A percentile compares a stretch with the other conserved stretches of the same genome.
Conservation (phyloP, 306 rosid genomes). For the Cicer arietinum region DNA sequence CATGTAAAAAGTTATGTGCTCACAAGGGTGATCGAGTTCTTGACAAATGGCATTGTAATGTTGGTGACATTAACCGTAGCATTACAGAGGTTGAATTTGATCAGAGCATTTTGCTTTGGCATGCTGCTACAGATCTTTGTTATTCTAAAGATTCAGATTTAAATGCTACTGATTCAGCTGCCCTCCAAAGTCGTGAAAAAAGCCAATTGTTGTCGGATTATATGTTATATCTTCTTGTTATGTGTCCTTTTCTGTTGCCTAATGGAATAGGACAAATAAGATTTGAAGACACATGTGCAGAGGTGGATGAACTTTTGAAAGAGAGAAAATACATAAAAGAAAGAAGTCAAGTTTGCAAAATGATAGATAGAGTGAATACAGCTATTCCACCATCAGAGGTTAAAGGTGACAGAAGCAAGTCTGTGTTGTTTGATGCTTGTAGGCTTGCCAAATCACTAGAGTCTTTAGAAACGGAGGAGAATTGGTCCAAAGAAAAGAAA, state of each 20-base stretch:
- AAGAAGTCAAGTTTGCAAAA: conserved; percentile 2
- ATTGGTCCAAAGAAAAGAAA: conserved; percentile 26
- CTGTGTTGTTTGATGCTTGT: conserved; percentile 42
- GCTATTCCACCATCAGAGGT: conserved; percentile 38
- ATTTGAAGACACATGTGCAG: conserved; percentile 47
- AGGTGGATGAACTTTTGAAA: conserved; percentile 19
- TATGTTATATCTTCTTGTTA: conserved; percentile 43
- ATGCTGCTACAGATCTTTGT: conserved; percentile 49
- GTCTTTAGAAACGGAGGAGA: not conserved
- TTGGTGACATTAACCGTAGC: not conserved
- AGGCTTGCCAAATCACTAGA: conserved; percentile 45
- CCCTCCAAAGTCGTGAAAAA: not conserved
- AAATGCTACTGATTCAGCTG: not conserved
- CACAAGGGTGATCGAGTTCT: conserved; percentile 43
- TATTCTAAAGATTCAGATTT: not conserved
- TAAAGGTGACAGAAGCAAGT: conserved; percentile 29
- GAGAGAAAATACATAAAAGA: not conserved
- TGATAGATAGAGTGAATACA: conserved; percentile 33
- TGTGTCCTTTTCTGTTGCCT: conserved; percentile 44
- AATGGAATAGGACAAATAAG: conserved; percentile 47
- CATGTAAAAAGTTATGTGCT: conserved; percentile 32
- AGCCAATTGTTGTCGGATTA: conserved; percentile 42
- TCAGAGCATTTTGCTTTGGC: conserved; percentile 44
- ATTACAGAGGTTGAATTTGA: conserved; percentile 8
- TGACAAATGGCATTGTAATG: not conserved